Base-by-base conservation (phyloP, 2,329 filamentous ascomycete species). In the Alternaria sp. region DNA sequence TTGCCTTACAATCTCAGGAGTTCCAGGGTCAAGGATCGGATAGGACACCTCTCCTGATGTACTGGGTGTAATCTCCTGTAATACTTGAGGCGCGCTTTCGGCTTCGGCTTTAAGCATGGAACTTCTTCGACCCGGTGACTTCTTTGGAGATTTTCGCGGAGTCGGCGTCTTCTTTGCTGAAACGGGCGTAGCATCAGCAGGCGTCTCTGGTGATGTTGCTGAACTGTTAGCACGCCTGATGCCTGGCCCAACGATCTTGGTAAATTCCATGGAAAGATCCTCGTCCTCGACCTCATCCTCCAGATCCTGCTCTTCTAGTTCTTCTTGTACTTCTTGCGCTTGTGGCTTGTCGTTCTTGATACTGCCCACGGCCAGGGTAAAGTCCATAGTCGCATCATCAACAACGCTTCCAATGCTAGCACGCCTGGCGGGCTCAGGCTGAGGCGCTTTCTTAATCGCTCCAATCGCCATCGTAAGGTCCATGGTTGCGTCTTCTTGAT, bases 221-320 rank as follows among this genome's bases (percentile, higher is more conserved):
- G 49, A 50, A n/a, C 62, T 61, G 5, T 53, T 65, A 22, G 64
- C 27, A 34, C 66, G 68, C 59, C 72, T 78, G 57, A 84, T 83
- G 36, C 80, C 81, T 9, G 73, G 71, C 5, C 82, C 83, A 45
- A 85, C 71, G 8, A 81, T 80, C n/a, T 80, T 80, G 1, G 83
- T 85, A 32, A 85, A 78, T 54, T 85, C 83, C 83, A 85, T 85
- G n/a, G 82, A 83, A 27, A 85, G 79, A 75, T 81, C 85, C 75
- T 67, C 72, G 12, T 69, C 75, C 54, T 69, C 73, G 20, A 60
- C 57, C 18, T 68, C 68, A 22, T 48, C 60, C 2, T 59, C 51
- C 28, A 30, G 28, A 12, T 11, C 28, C 32, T 55, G 41, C 2
- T 46, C 32, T 14, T 57, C 57, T 34, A 49, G 25, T 22, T 34